A percentile compares a stretch with the other conserved stretches of the same genome.
Conservation (phyloP, 306 rosid genomes). For the Quercus glauca region DNA sequence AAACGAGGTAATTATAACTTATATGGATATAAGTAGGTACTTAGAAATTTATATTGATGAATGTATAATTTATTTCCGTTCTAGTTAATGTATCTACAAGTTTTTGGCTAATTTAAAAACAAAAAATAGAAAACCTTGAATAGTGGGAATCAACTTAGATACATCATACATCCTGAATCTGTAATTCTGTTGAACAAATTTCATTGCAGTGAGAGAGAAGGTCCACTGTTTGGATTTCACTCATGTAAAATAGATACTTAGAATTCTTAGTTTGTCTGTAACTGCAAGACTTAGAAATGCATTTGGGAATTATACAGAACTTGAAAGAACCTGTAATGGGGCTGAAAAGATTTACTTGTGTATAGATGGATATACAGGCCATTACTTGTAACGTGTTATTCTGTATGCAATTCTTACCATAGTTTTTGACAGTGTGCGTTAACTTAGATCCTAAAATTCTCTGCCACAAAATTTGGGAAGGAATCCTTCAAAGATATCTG, state of each 20-base stretch:
- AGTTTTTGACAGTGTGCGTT: neutral
- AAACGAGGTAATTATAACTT: slow-evolving; percentile 5
- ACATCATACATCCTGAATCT: neutral
- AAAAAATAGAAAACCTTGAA: neutral
- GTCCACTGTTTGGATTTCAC: neutral
- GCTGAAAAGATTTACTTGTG: neutral
- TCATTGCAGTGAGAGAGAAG: neutral
- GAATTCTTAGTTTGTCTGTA: neutral
- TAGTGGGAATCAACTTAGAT: neutral
- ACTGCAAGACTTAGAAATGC: neutral
- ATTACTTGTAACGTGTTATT: neutral
- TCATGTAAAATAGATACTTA: neutral
- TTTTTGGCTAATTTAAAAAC: neutral
- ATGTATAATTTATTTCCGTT: neutral
- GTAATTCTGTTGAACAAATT: neutral
- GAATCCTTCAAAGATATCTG: neutral
- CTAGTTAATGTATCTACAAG: neutral
- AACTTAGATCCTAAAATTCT: neutral
- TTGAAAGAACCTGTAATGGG: no score
- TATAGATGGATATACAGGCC: neutral
- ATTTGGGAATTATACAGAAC: neutral
- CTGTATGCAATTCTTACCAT: neutral
- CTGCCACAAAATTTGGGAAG: neutral
- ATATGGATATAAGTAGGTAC: neutral
- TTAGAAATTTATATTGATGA: neutral